A percentile compares a stretch with the other conserved stretches of the same genome.
These are phyloP conservation scores for Craterostigma plantagineum DNA, from an alignment of 257 asterid species.

Conservation along the genomic window DNA sequence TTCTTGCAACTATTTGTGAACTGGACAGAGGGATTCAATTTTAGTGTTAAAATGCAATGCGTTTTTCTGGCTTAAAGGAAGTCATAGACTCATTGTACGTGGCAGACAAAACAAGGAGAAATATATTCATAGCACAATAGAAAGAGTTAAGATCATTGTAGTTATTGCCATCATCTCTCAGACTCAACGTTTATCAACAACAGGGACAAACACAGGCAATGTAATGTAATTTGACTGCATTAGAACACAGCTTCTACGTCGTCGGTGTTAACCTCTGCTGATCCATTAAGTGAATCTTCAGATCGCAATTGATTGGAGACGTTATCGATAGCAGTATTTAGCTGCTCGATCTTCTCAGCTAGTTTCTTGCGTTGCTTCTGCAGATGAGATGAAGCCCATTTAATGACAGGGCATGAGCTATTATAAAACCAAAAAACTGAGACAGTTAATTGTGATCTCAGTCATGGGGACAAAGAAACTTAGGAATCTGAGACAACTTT, in stretches of 20 bases:
- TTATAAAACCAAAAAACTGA: not conserved
- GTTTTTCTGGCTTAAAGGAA: not conserved
- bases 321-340: constrained; percentile 67
- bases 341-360: constrained; percentile 70
- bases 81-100: not conserved
- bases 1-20: too few species aligned
- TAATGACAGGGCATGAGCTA: not conserved
- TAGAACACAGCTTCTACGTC: constrained; percentile 42
- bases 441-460: too few species aligned
- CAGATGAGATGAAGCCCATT: not conserved
- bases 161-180: too few species aligned
- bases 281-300: too few species aligned
- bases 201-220: too few species aligned
- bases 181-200: too few species aligned
- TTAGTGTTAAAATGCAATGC: not conserved
- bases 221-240: too few species aligned
- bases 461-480: too few species aligned
- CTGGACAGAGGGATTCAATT: too few species aligned
- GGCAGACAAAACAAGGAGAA: not conserved
- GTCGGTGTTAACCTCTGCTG: constrained; percentile 26
- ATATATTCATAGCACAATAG: too few species aligned
- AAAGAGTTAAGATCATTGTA: too few species aligned
- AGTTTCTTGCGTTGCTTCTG: constrained; percentile 81
- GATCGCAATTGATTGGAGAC: constrained; percentile 44
- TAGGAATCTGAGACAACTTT: too few species aligned